These are phyloP conservation scores for Ramaria rubella DNA, from an alignment of 768 basidiomycete species.

Conservation along the genomic window DNA sequence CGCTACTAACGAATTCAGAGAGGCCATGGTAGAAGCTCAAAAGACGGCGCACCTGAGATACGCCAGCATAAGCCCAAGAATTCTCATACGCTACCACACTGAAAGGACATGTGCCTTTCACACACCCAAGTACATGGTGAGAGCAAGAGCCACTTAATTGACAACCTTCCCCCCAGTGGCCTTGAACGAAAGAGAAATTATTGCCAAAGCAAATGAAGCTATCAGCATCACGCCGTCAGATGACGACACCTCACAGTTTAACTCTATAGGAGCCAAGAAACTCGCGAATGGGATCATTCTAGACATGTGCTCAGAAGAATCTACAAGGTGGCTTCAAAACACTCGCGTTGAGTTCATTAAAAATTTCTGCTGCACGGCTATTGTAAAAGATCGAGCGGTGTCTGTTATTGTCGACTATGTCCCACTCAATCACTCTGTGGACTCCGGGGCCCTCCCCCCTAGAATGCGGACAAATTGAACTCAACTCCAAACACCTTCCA, in stretches of 20 bases:
- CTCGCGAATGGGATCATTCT: background rate
- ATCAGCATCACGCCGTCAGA: background rate
- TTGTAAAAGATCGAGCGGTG: background rate
- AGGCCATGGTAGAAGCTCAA: no score
- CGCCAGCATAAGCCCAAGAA: no score
- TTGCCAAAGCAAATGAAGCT: background rate
- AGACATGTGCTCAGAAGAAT: background rate
- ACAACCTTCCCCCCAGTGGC: no score
- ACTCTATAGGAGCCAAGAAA: background rate
- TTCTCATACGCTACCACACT: no score
- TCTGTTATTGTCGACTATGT: background rate
- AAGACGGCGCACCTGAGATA: no score
- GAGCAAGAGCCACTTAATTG: no score
- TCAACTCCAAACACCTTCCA: background rate
- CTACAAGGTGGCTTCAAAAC: background rate
- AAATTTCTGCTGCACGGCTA: background rate
- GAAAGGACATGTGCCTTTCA: no score
- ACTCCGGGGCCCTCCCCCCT: background rate
- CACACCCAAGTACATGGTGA: no score
- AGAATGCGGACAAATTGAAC: background rate
- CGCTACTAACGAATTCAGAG: no score
- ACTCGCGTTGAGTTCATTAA: background rate
- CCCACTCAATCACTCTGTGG: background rate
- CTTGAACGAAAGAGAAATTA: background rate
- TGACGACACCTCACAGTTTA: background rate